These are phyloP conservation scores for Pestalotiopsis sp. DNA, from an alignment of 2,329 filamentous ascomycete species.

Conservation along the genomic window DNA sequence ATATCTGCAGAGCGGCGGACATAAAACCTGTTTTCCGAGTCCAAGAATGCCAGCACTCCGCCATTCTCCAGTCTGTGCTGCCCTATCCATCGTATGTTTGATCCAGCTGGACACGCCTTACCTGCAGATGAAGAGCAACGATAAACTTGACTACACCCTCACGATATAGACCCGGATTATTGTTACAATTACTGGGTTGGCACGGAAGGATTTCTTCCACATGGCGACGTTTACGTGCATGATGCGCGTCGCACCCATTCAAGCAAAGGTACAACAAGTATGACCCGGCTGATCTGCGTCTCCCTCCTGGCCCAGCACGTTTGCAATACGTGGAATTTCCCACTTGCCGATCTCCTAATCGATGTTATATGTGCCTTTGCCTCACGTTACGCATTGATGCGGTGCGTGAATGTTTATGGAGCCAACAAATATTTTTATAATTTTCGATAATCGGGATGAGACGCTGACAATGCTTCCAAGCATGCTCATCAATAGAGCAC, in stretches of 20 bases:
- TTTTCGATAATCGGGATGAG: neutral
- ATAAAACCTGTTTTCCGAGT: neutral
- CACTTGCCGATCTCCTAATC: too few relatives aligned
- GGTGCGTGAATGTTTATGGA: neutral
- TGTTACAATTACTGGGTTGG: too few relatives aligned
- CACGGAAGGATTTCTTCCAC: too few relatives aligned
- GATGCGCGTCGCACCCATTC: too few relatives aligned
- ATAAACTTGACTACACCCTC: neutral
- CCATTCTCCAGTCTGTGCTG: neutral
- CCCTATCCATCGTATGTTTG: neutral
- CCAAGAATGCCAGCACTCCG: neutral
- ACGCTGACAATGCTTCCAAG: neutral
- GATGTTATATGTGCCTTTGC: neutral
- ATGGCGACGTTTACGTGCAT: too few relatives aligned
- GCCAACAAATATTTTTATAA: neutral
- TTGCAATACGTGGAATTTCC: too few relatives aligned
- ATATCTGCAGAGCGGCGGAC: neutral
- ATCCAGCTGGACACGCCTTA: neutral
- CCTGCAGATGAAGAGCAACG: neutral
- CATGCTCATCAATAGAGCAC: conserved; percentile 50
- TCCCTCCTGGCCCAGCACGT: too few relatives aligned
- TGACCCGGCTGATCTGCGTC: too few relatives aligned
- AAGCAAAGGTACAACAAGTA: too few relatives aligned
- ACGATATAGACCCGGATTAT: too few relatives aligned
- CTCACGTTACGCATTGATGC: too few relatives aligned